phyloP scores from a whole-genome alignment of 176 grass and related monocot species.

The Eleusine coracana region DNA sequence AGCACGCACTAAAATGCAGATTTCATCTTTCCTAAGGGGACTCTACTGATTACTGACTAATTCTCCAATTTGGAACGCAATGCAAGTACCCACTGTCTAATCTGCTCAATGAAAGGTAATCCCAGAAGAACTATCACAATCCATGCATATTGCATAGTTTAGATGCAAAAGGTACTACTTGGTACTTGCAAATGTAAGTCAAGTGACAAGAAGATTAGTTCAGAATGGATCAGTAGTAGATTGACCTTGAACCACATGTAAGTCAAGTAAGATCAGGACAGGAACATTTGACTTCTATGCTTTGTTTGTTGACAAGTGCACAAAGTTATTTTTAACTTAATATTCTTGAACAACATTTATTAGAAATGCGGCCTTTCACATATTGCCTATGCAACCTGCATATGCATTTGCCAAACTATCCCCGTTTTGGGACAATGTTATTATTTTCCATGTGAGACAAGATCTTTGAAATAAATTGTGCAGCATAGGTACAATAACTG shows the following conservation, averaged over 20 bases:
- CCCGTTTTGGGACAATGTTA: background rate
- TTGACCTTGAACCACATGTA: background rate
- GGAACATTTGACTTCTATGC: background rate
- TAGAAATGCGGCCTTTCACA: background rate
- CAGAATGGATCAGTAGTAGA: conserved; percentile 7
- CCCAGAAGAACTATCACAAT: background rate
- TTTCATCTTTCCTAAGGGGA: conserved; percentile 11
- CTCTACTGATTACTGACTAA: background rate
- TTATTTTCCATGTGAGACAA: background rate
- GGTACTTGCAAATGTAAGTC: conserved; percentile 1
- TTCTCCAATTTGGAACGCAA: background rate
- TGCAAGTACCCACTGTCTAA: background rate
- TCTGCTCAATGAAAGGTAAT: background rate
- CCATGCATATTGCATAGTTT: background rate
- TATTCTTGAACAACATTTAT: background rate
- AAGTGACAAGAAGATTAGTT: conserved; percentile 9
- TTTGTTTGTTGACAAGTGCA: conserved; percentile 17
- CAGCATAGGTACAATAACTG: background rate
- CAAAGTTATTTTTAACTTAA: background rate
- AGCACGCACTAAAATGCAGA: background rate
- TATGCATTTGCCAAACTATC: background rate
- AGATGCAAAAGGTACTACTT: background rate
- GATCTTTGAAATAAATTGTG: background rate
- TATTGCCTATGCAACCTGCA: conserved; percentile 3
- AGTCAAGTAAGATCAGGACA: background rate